Base-by-base conservation (phyloP, 129 eudicot genomes). In the Smallanthus sonchifolius region DNA sequence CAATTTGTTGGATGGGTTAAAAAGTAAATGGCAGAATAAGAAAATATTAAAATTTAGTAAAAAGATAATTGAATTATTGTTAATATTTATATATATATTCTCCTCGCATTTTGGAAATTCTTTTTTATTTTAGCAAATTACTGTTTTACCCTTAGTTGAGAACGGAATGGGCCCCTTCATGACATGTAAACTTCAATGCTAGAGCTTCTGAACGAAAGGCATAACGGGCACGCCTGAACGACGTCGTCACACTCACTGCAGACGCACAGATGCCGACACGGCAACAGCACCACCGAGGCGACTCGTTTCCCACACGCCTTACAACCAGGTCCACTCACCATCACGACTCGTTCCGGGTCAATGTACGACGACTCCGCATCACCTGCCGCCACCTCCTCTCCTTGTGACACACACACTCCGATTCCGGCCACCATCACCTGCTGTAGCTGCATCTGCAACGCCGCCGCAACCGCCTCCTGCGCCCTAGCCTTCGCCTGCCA, bases 251-350 rank as follows among this genome's bases (percentile, higher is more conserved):
- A 90, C 14, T 85, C 90, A 11, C 75, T 68, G 71, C 96, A 90
- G 6, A 90, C 80, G 45, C 92, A 83, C 7, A 90, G 79, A 75
- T 90, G 96, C 75, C 92, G 87, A 80, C 96, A 90, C 65, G 96
- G 96, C 42, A 90, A 69, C 74, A 90, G 44, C 88, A 90, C 92
- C 70, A 87, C 86, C 74, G 96, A 81, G 11, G 92, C 96, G 15
- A 77, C 85, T 55, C 92, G 85, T 76, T 76, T 81, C 42, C 87
- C 84, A 55, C 96, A 90, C 67, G 81, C 85, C 78, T 80, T 85
- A 73, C 96, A 90, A 14, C 90, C 69, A 78, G 88, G 88, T 48
- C 90, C 86, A 44, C 82, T 74, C 77, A 73, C 51, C 75, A 54
- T 77, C 55, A 73, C 84, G 0, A 85, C 85, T 65, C 88, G 80